A percentile compares a stretch with the other conserved stretches of the same genome.
Conservation (phyloP, 306 rosid genomes). For the Medicago truncatula region DNA sequence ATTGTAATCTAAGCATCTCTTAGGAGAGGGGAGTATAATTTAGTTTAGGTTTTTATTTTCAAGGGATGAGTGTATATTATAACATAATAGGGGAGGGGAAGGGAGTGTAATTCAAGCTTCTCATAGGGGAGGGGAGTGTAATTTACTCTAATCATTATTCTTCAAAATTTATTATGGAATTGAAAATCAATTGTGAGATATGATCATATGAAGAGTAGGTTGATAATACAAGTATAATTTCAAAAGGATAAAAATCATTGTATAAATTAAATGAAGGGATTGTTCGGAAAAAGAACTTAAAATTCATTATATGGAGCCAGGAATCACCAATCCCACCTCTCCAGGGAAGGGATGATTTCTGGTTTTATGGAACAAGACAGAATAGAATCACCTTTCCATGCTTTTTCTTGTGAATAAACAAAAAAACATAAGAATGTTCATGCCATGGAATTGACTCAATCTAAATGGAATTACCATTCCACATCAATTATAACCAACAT, state of each 20-base stretch:
- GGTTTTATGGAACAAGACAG: background rate
- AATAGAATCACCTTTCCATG: constrained; percentile 7
- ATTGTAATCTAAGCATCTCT: too few relatives aligned
- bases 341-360: background rate
- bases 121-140: too few relatives aligned
- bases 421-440: constrained; percentile 8
- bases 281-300: background rate
- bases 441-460: background rate
- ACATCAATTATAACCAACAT: background rate
- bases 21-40: too few relatives aligned
- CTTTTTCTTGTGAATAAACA: background rate
- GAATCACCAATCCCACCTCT: background rate
- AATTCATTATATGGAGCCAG: background rate
- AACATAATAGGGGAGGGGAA: too few relatives aligned
- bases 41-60: too few relatives aligned
- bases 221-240: background rate
- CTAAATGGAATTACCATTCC: constrained; percentile 11
- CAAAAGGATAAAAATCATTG: background rate
- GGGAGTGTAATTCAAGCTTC: too few relatives aligned
- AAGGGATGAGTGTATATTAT: too few relatives aligned
- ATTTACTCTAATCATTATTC: background rate
- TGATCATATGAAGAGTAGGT: background rate
- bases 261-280: constrained; percentile 7
- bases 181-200: constrained; percentile 3
- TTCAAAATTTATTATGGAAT: background rate